These are phyloP conservation scores for Coemansia sp. DNA, from an alignment of 192 early-diverging fungal genomes.

Conservation along the genomic window DNA sequence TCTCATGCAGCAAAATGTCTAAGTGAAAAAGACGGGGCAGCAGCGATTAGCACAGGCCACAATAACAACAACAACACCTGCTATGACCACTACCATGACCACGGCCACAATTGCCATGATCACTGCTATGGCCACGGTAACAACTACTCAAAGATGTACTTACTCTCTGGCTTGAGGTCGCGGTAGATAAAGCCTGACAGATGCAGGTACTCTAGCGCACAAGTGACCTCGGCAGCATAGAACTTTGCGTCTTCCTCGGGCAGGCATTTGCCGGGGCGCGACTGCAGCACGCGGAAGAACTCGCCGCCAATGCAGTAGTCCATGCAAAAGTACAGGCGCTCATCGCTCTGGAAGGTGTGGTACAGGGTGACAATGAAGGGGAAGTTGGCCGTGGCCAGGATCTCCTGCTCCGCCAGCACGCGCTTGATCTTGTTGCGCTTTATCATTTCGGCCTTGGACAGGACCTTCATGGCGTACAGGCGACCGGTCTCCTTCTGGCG, in stretches of 20 bases:
- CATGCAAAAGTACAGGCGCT: constrained; percentile 83
- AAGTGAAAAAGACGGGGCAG: constrained; percentile 14
- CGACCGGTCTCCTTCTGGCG: constrained; percentile 70
- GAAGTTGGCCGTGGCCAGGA: constrained; percentile 79
- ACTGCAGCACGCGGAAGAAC: constrained; percentile 85
- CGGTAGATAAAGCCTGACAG: constrained; percentile 95
- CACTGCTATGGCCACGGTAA: neutral
- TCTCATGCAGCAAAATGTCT: constrained; percentile 87
- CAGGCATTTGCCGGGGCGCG: constrained; percentile 80
- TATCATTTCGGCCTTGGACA: constrained; percentile 96
- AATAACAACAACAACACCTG: constrained; percentile 9
- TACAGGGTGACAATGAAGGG: constrained; percentile 90
- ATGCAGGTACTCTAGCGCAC: constrained; percentile 94
- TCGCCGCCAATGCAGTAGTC: constrained; percentile 88
- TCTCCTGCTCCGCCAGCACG: constrained; percentile 95
- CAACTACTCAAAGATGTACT: no score
- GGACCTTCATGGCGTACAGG: constrained; percentile 96
- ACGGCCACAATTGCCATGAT: neutral
- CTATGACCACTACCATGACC: neutral
- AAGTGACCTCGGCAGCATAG: constrained; percentile 95
- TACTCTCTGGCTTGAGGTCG: constrained; percentile 95
- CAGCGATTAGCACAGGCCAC: neutral
- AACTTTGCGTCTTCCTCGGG: constrained; percentile 88
- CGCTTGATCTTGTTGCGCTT: constrained; percentile 98
- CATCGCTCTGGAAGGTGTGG: constrained; percentile 83